These are phyloP conservation scores for Oryza rufipogon DNA, from an alignment of 176 grass and related monocot genomes.

Conservation along the genomic window DNA sequence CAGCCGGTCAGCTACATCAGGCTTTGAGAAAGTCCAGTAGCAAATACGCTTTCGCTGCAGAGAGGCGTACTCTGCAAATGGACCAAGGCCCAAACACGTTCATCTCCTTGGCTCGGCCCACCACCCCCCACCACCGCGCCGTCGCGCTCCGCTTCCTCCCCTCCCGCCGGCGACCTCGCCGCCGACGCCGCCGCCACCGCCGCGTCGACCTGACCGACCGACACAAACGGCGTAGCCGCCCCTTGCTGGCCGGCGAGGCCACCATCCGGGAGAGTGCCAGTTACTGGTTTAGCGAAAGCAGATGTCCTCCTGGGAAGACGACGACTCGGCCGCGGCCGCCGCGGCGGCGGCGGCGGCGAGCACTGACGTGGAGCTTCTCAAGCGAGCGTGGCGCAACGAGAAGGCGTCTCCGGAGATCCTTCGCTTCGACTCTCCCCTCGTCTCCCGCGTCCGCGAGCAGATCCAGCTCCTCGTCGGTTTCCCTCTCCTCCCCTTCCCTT, in stretches of 20 bases:
- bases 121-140: no score
- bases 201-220: no score
- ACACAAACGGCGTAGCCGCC: no score
- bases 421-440: slow-evolving; percentile 63
- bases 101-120: no score
- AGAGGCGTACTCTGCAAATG: no score
- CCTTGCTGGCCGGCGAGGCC: neutral
- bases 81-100: no score
- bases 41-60: no score
- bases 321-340: neutral
- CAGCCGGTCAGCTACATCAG: no score
- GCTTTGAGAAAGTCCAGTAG: no score
- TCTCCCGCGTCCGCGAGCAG: slow-evolving; percentile 81
- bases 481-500: neutral
- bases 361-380: slow-evolving; percentile 77
- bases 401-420: slow-evolving; percentile 87
- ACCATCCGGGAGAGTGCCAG: neutral
- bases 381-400: slow-evolving; percentile 87
- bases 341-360: slow-evolving; percentile 40
- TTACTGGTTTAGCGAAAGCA: neutral
- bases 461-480: slow-evolving; percentile 74
- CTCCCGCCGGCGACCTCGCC: no score
- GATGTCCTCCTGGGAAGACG: slow-evolving; percentile 63
- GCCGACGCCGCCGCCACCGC: no score
- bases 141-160: no score